Evolutionary conservation across 768 basidiomycete genomes (phyloP), one percentile per base, ranked within the genome.

Genomic region (Stropharia rugosoannulata): DNA sequence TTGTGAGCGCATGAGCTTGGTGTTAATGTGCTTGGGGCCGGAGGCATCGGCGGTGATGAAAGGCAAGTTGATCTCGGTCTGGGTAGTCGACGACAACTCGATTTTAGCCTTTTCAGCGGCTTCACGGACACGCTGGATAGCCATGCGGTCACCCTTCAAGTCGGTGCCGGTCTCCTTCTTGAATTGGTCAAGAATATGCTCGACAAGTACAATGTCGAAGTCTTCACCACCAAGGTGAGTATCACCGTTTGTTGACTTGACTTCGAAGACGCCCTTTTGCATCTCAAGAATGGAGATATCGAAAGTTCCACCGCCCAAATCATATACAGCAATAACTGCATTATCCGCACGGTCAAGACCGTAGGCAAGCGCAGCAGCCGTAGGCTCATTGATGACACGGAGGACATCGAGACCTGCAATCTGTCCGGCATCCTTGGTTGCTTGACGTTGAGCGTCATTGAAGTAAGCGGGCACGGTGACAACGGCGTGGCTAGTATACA

Each of bases 51-150:
- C 94, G 45, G 96, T 95, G 77, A 99, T 96, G 83, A 98, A 99
- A 2, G 97, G 97, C 62, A 98, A 72, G 73, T 97, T 98, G 76
- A 98, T 85, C 71, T 99, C 97, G 29, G 97, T 99, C 70, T 98
- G 93, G 0, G 90, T 79, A 2, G 95, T 92, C 10, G 93, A 95
- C 10, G 95, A 98, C 22, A 99, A 79, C 69, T 98, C 96, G 49
- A 97, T 95, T 85, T 99, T 99, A 62, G 97, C 97, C 80, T 98
- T 98, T 81, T 99, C 97, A 11, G 96, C 94, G 16, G 97, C 97
- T 73, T 99, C 97, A 64, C 97, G 94, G 59, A 99, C 93, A 74
- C 97, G 94, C 73, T 98, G 97, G 63, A 99, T 92, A 6, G 97
- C 95, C 90, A 98, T 97, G 48, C 88, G 82, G 71, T 99, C 97